Conservation (phyloP, 768 basidiomycete species). For the Suillus sp. region DNA sequence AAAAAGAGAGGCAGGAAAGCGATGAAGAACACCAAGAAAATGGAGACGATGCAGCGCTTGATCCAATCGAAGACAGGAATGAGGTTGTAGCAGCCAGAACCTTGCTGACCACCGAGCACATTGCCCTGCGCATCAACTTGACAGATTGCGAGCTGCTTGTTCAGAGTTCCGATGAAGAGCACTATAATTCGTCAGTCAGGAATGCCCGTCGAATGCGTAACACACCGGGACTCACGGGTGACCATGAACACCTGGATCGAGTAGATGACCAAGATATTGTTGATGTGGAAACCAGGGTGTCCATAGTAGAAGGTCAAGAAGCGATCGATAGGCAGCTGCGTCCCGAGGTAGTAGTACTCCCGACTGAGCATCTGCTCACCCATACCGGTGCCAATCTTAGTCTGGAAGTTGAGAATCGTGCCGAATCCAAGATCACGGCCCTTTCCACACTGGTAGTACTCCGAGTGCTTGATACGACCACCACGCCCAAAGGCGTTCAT, state of each 20-base stretch:
- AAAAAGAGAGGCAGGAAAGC: slow-evolving; percentile 96
- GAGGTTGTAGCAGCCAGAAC: slow-evolving; percentile 84
- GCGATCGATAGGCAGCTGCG: slow-evolving; percentile 95
- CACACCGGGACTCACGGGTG: slow-evolving; percentile 59
- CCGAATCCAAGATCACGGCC: slow-evolving; percentile 99
- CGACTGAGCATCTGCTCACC: slow-evolving; percentile 99
- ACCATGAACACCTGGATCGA: slow-evolving; percentile 99
- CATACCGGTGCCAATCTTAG: slow-evolving; percentile 99
- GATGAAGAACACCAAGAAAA: slow-evolving; percentile 99
- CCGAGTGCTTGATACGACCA: slow-evolving; percentile 98
- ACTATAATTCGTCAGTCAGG: slow-evolving; percentile 47
- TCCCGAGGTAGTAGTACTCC: slow-evolving; percentile 99
- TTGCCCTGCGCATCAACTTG: slow-evolving; percentile 79
- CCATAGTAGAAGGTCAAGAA: slow-evolving; percentile 99
- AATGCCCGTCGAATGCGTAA: slow-evolving; percentile 5
- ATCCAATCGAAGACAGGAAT: slow-evolving; percentile 98
- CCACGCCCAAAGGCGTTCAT: slow-evolving; percentile 99
- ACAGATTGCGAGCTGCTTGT: slow-evolving; percentile 91
- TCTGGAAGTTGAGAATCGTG: slow-evolving; percentile 99
- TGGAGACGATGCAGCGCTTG: slow-evolving; percentile 92
- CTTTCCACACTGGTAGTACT: slow-evolving; percentile 99
- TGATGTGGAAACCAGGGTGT: slow-evolving; percentile 99
- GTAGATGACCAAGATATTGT: slow-evolving; percentile 98
- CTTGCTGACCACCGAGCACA: slow-evolving; percentile 80
- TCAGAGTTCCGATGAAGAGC: slow-evolving; percentile 93